Evolutionary conservation across 495 filamentous ascomycete species (phyloP).

Genomic region (Penicillium malachiteum): DNA sequence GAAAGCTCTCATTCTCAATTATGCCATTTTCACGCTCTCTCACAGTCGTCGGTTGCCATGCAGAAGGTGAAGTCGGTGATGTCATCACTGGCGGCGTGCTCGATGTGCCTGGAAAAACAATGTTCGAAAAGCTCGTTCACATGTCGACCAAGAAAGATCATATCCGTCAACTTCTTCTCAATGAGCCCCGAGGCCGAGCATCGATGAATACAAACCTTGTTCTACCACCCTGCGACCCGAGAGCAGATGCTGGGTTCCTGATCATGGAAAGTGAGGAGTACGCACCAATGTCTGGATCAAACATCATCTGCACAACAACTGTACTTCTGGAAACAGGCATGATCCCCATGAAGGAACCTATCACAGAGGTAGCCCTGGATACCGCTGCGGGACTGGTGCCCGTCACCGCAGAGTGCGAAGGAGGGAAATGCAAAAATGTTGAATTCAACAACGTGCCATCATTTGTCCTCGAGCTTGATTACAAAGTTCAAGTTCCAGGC

Average conservation of each 20-base stretch:
- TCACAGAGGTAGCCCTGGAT: conserved; percentile 27
- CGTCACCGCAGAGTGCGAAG: conserved; percentile 32
- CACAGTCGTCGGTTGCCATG: conserved; percentile 30
- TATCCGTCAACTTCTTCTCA: conserved; percentile 34
- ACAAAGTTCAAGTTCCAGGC: conserved; percentile 28
- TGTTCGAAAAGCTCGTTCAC: conserved; percentile 33
- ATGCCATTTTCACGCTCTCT: conserved; percentile 30
- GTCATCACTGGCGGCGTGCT: conserved; percentile 36
- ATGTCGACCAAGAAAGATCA: conserved; percentile 27
- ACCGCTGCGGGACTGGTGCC: conserved; percentile 33
- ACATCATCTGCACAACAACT: conserved; percentile 35
- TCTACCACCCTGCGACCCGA: conserved; percentile 35
- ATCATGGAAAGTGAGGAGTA: conserved; percentile 44
- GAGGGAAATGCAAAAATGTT: conserved; percentile 35
- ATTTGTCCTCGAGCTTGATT: conserved; percentile 36
- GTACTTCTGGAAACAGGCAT: conserved; percentile 38
- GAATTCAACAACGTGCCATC: conserved; percentile 36
- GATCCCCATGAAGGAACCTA: conserved; percentile 36
- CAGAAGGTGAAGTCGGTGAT: conserved; percentile 35
- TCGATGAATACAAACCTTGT: conserved; percentile 35
- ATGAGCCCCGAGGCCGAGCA: conserved; percentile 37
- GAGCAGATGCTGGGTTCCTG: conserved; percentile 36
- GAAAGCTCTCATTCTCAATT: background rate
- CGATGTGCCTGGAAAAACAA: conserved; percentile 33
- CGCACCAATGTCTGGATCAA: conserved; percentile 37